phyloP scores from a whole-genome alignment of 1,139 yeast genomes.

The Saccharomycopsis hybrid region DNA sequence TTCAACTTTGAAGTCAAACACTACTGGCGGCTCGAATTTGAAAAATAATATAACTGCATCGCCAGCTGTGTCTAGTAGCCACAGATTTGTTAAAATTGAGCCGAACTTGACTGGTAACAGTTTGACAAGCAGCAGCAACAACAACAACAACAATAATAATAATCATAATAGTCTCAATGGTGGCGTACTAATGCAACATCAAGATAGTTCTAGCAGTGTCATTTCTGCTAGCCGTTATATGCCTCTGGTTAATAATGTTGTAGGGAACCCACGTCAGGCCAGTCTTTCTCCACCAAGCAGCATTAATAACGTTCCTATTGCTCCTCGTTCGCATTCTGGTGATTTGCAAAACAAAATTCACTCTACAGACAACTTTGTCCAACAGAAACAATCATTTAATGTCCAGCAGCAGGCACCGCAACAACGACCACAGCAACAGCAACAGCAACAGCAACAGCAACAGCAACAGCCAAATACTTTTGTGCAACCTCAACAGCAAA shows the following conservation, averaged over 20 bases:
- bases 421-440: not conserved
- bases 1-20: not conserved
- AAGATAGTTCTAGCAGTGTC: not conserved
- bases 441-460: not conserved
- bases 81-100: not conserved
- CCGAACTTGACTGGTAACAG: slow-evolving; percentile 6
- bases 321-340: no score
- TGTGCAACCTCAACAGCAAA: not conserved
- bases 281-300: not conserved
- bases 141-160: not conserved
- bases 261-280: not conserved
- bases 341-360: no score
- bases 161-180: not conserved
- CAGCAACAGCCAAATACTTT: not conserved
- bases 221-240: not conserved
- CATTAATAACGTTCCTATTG: not conserved
- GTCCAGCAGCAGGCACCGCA: not conserved
- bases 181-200: not conserved
- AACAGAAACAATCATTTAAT: not conserved
- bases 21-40: not conserved
- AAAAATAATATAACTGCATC: slow-evolving; percentile 2
- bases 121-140: not conserved
- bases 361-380: not conserved
- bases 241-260: not conserved
- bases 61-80: not conserved